Base-by-base conservation (phyloP, 2,329 filamentous ascomycete genomes). In the Paecilomyces niveus region DNA sequence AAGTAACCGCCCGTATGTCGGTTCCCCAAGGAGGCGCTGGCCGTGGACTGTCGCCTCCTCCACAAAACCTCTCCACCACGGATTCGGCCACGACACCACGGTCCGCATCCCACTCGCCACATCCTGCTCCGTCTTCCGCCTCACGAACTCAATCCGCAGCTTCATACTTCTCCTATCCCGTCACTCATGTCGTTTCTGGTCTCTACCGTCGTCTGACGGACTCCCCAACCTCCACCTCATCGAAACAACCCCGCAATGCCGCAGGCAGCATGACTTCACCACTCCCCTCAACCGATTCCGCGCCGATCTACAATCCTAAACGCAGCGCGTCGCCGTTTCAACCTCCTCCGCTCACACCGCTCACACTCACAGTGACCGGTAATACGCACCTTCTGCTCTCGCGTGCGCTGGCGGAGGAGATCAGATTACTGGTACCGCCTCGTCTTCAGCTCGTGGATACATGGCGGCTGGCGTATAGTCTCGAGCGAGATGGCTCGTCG, bases 401-500 rank as follows among this genome's bases (percentile, higher is more conserved):
- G 18, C 78, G 80, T 54, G 83, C 86, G 10, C 79, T 97, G 31
- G 94, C 93, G 2, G 94, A 97, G 76, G 94, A 97, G 78, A 96
- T 97, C 58, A 84, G 94, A 54, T 83, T 95, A 45, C 86, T 97
- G 68, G 80, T 97, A 22, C 94, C 94, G 0, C 86, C 95, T 64
- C 83, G 94, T 54, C 77, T 97, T 60, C 90, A 96, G 74, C 85
- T 99, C 52, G 85, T 88, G 60, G 92, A 97, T 65, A 85, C 88
- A 61, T 99, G 94, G 94, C 83, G 82, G 57, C 78, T 97, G 55
- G 83, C 88, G 39, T 99, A 97, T 76, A 95, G 90, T 64, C 80
- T 99, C 35, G 92, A 96, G 68, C 89, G 95, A 74, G 87, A 99
- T 73, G 94, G 94, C 11, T 90, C 92, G 55, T 94, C 90, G 63